Evolutionary conservation across 2,329 filamentous ascomycete species (phyloP).

Genomic region (Hypomyces rosellus): DNA sequence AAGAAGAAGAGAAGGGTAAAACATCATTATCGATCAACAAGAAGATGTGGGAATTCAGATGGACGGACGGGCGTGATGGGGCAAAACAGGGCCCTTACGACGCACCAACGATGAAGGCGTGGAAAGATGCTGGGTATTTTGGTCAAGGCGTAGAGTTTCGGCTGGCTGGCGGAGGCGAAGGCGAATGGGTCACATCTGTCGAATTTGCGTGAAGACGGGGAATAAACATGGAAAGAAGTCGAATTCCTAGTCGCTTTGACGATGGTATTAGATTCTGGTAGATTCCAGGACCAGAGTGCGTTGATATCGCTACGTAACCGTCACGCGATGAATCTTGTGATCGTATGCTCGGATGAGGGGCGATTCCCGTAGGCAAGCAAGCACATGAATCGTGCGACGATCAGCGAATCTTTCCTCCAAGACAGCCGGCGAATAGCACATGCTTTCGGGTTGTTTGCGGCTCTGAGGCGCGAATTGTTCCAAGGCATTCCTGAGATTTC

Average conservation of each 20-base stretch:
- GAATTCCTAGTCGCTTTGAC: neutral
- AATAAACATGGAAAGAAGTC: neutral
- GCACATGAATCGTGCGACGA: no score
- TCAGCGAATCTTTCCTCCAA: no score
- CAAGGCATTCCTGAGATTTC: slow-evolving; percentile 8
- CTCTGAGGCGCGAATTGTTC: neutral
- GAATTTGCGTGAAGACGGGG: slow-evolving; percentile 40
- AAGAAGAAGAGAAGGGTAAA: neutral
- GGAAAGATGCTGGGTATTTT: slow-evolving; percentile 91
- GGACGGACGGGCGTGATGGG: slow-evolving; percentile 81
- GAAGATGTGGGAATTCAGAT: slow-evolving; percentile 75
- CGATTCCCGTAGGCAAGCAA: no score
- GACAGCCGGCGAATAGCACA: neutral
- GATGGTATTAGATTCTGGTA: no score
- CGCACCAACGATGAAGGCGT: slow-evolving; percentile 76
- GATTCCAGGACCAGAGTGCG: no score
- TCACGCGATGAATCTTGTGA: no score
- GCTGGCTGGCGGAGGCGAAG: slow-evolving; percentile 45
- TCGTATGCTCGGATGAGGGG: no score
- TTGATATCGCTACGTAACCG: no score
- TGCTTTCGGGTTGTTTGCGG: neutral
- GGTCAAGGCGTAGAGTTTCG: slow-evolving; percentile 80
- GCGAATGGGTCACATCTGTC: slow-evolving; percentile 44
- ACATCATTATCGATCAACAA: slow-evolving; percentile 10
- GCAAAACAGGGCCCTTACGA: slow-evolving; percentile 84